Evolutionary conservation across 306 rosid genomes (phyloP).

Genomic region (Abrus precatorius): DNA sequence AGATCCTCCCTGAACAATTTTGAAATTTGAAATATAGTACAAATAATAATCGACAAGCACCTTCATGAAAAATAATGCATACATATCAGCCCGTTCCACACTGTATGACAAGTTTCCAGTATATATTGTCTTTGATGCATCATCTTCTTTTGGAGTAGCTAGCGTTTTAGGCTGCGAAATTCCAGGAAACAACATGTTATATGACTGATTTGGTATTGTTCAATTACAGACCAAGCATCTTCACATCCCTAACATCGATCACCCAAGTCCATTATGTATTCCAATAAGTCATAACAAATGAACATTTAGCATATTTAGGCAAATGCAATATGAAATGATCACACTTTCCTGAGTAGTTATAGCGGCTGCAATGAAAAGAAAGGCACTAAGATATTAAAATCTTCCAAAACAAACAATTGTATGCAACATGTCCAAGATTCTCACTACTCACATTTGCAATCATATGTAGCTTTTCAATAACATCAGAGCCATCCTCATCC

Average conservation of each 20-base stretch:
- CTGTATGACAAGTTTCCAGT: constrained; percentile 68
- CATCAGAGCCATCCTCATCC: constrained; percentile 19
- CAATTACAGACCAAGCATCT: constrained; percentile 64
- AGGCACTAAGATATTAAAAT: constrained; percentile 6
- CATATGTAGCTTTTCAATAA: constrained; percentile 17
- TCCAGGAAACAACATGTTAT: constrained; percentile 22
- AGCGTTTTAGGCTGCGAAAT: constrained; percentile 69
- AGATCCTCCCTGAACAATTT: constrained; percentile 64
- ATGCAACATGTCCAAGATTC: constrained; percentile 25
- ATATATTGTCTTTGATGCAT: constrained; percentile 62
- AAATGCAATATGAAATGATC: constrained; percentile 30
- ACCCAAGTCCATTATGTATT: neutral
- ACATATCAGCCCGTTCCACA: constrained; percentile 73
- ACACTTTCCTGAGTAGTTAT: constrained; percentile 56
- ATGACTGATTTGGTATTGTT: neutral
- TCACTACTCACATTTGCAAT: constrained; percentile 35
- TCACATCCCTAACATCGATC: constrained; percentile 56
- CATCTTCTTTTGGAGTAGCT: constrained; percentile 48
- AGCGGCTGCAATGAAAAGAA: constrained; percentile 38
- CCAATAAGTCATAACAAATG: neutral
- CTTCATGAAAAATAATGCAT: constrained; percentile 42
- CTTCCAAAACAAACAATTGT: constrained; percentile 10
- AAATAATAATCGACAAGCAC: constrained; percentile 11
- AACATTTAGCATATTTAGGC: constrained; percentile 14
- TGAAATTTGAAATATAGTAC: constrained; percentile 11